These are phyloP conservation scores for Colletotrichum tabaci DNA, from an alignment of 2,329 filamentous ascomycete species.

Conservation along the genomic window DNA sequence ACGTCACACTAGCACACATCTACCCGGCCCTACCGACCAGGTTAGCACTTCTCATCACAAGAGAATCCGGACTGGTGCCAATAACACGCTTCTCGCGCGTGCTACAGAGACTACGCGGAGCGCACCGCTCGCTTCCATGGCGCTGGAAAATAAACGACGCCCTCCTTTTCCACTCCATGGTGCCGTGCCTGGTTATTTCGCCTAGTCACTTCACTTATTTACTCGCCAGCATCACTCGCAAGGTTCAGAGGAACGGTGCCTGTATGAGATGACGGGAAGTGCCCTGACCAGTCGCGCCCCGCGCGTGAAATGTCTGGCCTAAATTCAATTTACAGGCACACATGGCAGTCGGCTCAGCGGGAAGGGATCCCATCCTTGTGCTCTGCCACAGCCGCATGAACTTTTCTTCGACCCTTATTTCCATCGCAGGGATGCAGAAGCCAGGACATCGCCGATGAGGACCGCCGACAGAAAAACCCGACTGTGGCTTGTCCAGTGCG, in stretches of 20 bases:
- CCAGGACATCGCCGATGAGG: background rate
- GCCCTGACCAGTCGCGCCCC: conserved; percentile 30
- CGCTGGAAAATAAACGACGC: conserved; percentile 28
- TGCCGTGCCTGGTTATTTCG: background rate
- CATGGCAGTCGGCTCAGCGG: conserved; percentile 9
- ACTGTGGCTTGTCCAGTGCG: background rate
- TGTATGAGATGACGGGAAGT: conserved; percentile 41
- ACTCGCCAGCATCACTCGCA: conserved; percentile 4
- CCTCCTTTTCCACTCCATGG: conserved; percentile 15
- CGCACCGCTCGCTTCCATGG: background rate
- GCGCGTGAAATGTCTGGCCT: conserved; percentile 22
- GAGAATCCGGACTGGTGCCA: background rate
- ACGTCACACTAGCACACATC: conserved; percentile 28
- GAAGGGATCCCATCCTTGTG: conserved; percentile 29
- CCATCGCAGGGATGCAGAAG: conserved; percentile 20
- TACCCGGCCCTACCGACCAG: conserved; percentile 18
- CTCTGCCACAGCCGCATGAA: conserved; percentile 27
- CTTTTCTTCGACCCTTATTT: conserved; percentile 28
- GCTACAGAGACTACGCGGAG: background rate
- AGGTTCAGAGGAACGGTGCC: conserved; percentile 34
- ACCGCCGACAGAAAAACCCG: background rate
- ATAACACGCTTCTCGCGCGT: background rate
- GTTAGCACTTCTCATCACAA: background rate
- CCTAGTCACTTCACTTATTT: background rate
- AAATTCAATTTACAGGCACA: conserved; percentile 31